These are phyloP conservation scores for Candolleomyces eurysporus DNA, from an alignment of 768 basidiomycete species.

Conservation along the genomic window DNA sequence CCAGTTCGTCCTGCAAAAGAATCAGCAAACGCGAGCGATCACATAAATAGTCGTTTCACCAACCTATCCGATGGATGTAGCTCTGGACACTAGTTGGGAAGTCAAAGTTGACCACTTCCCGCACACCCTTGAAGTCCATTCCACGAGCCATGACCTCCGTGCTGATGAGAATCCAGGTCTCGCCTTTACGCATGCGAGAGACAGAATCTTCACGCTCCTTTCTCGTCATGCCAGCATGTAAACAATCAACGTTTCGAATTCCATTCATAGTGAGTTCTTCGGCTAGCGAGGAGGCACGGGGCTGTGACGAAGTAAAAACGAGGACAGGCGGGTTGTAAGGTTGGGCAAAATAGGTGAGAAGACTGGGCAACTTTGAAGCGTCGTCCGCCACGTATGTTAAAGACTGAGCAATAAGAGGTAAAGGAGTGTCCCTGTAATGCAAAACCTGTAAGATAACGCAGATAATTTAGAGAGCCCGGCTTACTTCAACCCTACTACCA, in stretches of 20 bases:
- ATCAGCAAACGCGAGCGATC: constrained; percentile 1
- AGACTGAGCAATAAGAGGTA: constrained; percentile 85
- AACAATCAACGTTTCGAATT: constrained; percentile 78
- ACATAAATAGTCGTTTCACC: constrained; percentile 1
- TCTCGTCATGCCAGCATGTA: constrained; percentile 88
- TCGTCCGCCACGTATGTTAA: constrained; percentile 93
- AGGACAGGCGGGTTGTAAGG: constrained; percentile 90
- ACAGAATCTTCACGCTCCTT: constrained; percentile 87
- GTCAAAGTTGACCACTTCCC: constrained; percentile 95
- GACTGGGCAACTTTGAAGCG: constrained; percentile 88
- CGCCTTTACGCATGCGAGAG: constrained; percentile 79
- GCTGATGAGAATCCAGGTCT: constrained; percentile 93
- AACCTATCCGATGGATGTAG: constrained; percentile 94
- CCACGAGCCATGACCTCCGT: constrained; percentile 98
- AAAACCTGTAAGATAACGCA: constrained; percentile 1
- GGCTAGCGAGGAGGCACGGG: constrained; percentile 75
- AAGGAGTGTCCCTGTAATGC: constrained; percentile 78
- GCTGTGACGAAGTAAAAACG: constrained; percentile 88
- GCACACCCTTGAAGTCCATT: constrained; percentile 95
- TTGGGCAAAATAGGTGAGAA: constrained; percentile 74
- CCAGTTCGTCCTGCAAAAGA: constrained; percentile 78
- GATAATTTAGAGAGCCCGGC: constrained; percentile 24
- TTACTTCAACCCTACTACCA: constrained; percentile 96
- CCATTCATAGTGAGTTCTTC: constrained; percentile 81
- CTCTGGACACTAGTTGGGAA: constrained; percentile 95